phyloP scores from a whole-genome alignment of 2,329 filamentous ascomycete genomes.

The Corynespora cassiicola region DNA sequence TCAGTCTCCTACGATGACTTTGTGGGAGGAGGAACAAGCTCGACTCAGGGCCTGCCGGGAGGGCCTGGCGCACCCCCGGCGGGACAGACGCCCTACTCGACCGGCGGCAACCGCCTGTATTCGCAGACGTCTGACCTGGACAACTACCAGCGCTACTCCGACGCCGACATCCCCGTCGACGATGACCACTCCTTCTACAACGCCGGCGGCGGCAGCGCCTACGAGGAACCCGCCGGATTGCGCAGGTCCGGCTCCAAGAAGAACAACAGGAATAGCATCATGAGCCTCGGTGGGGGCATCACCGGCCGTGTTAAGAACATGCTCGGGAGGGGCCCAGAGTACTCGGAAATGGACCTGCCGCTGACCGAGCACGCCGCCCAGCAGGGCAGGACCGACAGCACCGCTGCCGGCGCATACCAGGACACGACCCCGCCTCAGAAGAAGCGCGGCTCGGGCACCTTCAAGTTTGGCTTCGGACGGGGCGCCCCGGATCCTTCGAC shows the following conservation, averaged over 20 bases:
- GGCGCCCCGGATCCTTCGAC: conserved; percentile 88
- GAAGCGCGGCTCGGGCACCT: conserved; percentile 62
- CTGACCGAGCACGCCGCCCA: conserved; percentile 77
- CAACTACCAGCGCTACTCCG: conserved; percentile 92
- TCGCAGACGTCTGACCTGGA: conserved; percentile 82
- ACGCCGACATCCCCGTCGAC: conserved; percentile 80
- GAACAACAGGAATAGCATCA: conserved; percentile 84
- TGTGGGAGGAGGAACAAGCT: conserved; percentile 72
- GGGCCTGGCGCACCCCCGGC: conserved; percentile 48
- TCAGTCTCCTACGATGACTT: conserved; percentile 96
- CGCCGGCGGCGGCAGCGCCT: conserved; percentile 67
- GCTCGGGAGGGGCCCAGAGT: conserved; percentile 83
- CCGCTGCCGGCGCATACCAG: conserved; percentile 48
- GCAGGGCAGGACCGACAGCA: conserved; percentile 46
- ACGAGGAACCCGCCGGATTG: conserved; percentile 58
- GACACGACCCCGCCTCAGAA: conserved; percentile 41
- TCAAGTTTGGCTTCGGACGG: conserved; percentile 91
- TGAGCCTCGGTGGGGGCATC: conserved; percentile 85
- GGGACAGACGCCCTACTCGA: conserved; percentile 42
- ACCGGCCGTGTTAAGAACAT: conserved; percentile 88
- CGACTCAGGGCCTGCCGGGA: conserved; percentile 52
- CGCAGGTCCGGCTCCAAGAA: conserved; percentile 61
- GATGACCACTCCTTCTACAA: conserved; percentile 83
- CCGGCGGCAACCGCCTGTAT: conserved; percentile 54
- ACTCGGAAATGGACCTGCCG: conserved; percentile 98